A percentile compares a stretch with the other conserved stretches of the same genome.
Conservation (phyloP, 768 basidiomycete species). For the Astraeus odoratus region DNA sequence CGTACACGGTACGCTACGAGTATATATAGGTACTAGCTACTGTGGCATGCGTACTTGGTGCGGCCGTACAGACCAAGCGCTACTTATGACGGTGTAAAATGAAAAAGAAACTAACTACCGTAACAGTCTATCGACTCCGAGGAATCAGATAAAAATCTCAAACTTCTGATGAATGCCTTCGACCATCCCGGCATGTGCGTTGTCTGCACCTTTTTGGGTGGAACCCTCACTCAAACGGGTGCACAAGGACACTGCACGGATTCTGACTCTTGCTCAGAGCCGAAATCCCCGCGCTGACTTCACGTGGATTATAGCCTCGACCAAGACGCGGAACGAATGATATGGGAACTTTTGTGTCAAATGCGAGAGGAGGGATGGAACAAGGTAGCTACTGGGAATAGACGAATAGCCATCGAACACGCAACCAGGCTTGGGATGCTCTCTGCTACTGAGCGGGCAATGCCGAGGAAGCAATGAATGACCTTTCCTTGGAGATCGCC, state of each 20-base stretch:
- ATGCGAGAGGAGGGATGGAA: slow-evolving; percentile 26
- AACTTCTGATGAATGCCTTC: slow-evolving; percentile 39
- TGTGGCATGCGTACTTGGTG: too few relatives aligned
- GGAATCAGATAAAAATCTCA: slow-evolving; percentile 38
- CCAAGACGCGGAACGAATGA: slow-evolving; percentile 41
- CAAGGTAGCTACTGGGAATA: slow-evolving; percentile 22
- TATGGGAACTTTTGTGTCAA: slow-evolving; percentile 46
- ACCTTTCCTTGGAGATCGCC: slow-evolving; percentile 46
- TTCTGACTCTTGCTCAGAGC: slow-evolving; percentile 40
- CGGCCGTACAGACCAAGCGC: too few relatives aligned
- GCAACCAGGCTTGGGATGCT: slow-evolving; percentile 53
- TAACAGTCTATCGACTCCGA: slow-evolving; percentile 23
- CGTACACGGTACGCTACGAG: too few relatives aligned
- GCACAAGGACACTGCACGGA: slow-evolving; percentile 45
- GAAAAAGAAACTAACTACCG: too few relatives aligned
- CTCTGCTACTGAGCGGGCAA: slow-evolving; percentile 38
- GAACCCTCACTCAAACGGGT: slow-evolving; percentile 44
- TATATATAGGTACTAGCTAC: too few relatives aligned
- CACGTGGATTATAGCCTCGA: slow-evolving; percentile 66
- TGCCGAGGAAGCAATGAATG: slow-evolving; percentile 30
- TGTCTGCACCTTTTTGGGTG: slow-evolving; percentile 59
- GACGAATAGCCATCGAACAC: slow-evolving; percentile 50
- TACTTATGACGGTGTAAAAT: too few relatives aligned
- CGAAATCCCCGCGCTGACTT: slow-evolving; percentile 47
- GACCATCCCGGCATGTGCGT: slow-evolving; percentile 36